Percentiles rank a stretch among this genome's conserved stretches.
Conservation (phyloP, 2,329 filamentous ascomycete genomes). For the Sordariomycetes sp. region DNA sequence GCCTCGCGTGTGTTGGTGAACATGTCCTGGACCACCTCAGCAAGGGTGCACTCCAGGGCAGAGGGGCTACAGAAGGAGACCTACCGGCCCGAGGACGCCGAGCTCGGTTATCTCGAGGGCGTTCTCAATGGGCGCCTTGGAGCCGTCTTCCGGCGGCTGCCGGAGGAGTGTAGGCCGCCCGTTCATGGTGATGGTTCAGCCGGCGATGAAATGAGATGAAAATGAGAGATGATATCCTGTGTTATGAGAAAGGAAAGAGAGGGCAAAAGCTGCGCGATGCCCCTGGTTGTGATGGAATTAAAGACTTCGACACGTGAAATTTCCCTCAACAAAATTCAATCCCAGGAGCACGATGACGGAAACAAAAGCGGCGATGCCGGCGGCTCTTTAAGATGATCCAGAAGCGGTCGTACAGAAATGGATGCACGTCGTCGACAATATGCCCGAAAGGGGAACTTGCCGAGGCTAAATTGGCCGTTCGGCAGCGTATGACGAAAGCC, state of each 20-base stretch:
- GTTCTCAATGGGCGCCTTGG: constrained; percentile 77
- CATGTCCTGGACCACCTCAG: constrained; percentile 51
- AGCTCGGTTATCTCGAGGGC: constrained; percentile 78
- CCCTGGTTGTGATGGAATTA: not conserved
- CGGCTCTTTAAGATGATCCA: not conserved
- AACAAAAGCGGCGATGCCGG: not conserved
- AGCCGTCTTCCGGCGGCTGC: constrained; percentile 60
- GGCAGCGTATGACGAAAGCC: not conserved
- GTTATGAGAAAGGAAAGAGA: not conserved
- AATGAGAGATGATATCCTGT: not conserved
- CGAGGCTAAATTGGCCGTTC: not conserved
- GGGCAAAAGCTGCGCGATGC: not conserved
- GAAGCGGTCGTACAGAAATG: not conserved
- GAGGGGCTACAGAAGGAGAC: constrained; percentile 14
- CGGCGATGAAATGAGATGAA: not conserved
- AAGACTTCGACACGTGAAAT: not conserved
- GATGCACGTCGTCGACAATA: not conserved
- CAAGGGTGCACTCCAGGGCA: not conserved
- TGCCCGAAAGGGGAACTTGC: not conserved
- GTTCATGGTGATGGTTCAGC: constrained; percentile 7
- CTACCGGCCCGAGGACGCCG: constrained; percentile 61
- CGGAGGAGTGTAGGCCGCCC: constrained; percentile 39
- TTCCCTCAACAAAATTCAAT: not conserved
- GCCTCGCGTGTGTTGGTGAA: constrained; percentile 89
- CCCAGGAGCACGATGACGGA: not conserved